Percentiles rank a stretch among this genome's conserved stretches.
phyloP scores from a whole-genome alignment of 2,329 filamentous ascomycete species.

The Diplodia sapinea region DNA sequence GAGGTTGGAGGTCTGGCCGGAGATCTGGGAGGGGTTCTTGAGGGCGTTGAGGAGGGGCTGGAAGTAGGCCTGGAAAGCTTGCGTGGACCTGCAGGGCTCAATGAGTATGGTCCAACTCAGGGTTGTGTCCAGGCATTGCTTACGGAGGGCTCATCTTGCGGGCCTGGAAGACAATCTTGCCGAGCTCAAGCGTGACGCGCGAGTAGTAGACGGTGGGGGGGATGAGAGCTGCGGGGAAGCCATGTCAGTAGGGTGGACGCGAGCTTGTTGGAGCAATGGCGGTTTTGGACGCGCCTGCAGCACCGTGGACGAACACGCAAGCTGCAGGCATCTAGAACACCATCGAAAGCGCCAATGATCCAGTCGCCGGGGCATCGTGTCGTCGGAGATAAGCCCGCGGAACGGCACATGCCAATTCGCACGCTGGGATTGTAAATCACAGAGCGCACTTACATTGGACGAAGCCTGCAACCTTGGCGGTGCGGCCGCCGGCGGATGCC shows the following conservation, averaged over 20 bases:
- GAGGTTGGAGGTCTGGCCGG: conserved; percentile 59
- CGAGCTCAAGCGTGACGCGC: conserved; percentile 84
- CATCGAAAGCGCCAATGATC: conserved; percentile 26
- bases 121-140: conserved; percentile 53
- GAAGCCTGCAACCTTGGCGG: conserved; percentile 77
- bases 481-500: conserved; percentile 80
- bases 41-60: conserved; percentile 73
- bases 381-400: neutral
- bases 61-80: conserved; percentile 87
- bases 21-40: conserved; percentile 67
- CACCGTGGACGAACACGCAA: conserved; percentile 2
- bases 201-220: conserved; percentile 91
- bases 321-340: conserved; percentile 27
- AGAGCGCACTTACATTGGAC: conserved; percentile 77
- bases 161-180: conserved; percentile 83
- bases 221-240: conserved; percentile 69
- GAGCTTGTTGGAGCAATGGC: neutral
- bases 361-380: neutral
- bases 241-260: conserved; percentile 34
- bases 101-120: conserved; percentile 18
- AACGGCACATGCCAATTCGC: conserved; percentile 8
- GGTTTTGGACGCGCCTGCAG: conserved; percentile 14
- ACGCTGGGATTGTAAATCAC: neutral
- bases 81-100: conserved; percentile 64
- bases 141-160: conserved; percentile 97